phyloP scores from a whole-genome alignment of 495 filamentous ascomycete genomes.

The Podospora tetraspora region DNA sequence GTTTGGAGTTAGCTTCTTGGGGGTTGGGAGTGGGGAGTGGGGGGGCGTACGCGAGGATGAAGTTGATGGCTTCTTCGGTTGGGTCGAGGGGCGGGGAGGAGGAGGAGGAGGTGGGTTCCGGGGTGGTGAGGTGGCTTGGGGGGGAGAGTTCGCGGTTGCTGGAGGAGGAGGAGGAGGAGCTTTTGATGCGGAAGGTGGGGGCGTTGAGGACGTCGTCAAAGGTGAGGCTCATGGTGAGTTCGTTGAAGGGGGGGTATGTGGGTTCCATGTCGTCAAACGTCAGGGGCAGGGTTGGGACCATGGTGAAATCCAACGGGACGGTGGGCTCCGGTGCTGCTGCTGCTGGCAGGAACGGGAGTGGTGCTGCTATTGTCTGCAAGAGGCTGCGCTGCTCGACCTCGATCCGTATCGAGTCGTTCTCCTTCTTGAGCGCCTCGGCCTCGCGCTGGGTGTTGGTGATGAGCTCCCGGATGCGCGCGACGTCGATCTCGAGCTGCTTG shows the following conservation, averaged over 20 bases:
- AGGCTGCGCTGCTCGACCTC: background rate
- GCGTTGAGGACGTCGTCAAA: constrained; percentile 24
- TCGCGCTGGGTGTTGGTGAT: constrained; percentile 36
- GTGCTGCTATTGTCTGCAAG: background rate
- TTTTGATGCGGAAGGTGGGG: constrained; percentile 30
- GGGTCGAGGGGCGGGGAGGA: constrained; percentile 28
- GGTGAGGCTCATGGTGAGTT: constrained; percentile 30
- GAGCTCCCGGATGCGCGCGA: constrained; percentile 39
- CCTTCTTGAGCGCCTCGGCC: constrained; percentile 24
- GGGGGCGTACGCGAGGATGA: constrained; percentile 42
- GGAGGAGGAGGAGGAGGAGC: constrained; percentile 5
- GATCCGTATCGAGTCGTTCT: constrained; percentile 33
- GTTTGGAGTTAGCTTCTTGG: constrained; percentile 1
- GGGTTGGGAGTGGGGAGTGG: background rate
- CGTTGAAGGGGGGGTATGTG: constrained; percentile 3
- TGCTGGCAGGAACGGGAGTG: background rate
- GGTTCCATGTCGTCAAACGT: background rate
- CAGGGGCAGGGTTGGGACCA: background rate
- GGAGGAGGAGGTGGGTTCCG: background rate
- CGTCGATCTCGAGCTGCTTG: constrained; percentile 46
- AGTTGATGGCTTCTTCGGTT: constrained; percentile 44
- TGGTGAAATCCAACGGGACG: background rate
- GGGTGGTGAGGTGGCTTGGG: background rate
- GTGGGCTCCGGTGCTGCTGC: background rate
- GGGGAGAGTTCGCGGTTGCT: background rate